Percentiles rank a stretch among this genome's conserved stretches.
These are phyloP conservation scores for Hansenula lynferdii DNA, from an alignment of 1,139 yeast genomes.

Conservation along the genomic window DNA sequence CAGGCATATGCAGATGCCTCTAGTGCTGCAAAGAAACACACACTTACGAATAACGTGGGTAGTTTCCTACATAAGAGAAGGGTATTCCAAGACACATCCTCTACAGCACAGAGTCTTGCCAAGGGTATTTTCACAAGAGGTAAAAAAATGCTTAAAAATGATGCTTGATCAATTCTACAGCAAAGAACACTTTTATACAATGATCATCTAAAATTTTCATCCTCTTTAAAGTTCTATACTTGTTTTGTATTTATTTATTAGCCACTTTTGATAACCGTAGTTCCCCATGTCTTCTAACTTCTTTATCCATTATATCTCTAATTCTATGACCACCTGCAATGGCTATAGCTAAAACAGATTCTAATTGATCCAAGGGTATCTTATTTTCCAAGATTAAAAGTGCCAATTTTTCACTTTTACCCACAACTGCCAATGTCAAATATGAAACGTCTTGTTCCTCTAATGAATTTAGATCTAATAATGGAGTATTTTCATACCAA, in stretches of 20 bases:
- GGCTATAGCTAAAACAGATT: slow-evolving; percentile 74
- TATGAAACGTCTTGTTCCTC: slow-evolving; percentile 84
- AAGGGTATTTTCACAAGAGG: slow-evolving; percentile 25
- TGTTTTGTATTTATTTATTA: slow-evolving; percentile 14
- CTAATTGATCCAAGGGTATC: slow-evolving; percentile 78
- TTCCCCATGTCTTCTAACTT: slow-evolving; percentile 70
- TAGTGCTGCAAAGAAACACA: slow-evolving; percentile 11
- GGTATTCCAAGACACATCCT: slow-evolving; percentile 20
- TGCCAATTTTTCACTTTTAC: slow-evolving; percentile 74
- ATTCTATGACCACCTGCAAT: slow-evolving; percentile 86
- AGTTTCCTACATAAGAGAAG: slow-evolving; percentile 19
- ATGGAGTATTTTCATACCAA: slow-evolving; percentile 65
- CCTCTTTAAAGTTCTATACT: too few relatives aligned
- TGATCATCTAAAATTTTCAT: not conserved
- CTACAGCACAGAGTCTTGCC: slow-evolving; percentile 23
- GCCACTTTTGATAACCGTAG: slow-evolving; percentile 31
- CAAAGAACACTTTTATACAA: not conserved
- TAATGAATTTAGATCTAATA: slow-evolving; percentile 74
- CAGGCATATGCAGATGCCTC: slow-evolving; percentile 24
- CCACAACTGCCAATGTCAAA: slow-evolving; percentile 80
- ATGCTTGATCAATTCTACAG: not conserved
- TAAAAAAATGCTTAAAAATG: slow-evolving; percentile 22
- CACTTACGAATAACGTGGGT: slow-evolving; percentile 14
- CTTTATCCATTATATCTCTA: slow-evolving; percentile 80
- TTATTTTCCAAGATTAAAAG: slow-evolving; percentile 74